Base-by-base conservation (phyloP, 257 asterid species). In the Solanum bulbocastanum region DNA sequence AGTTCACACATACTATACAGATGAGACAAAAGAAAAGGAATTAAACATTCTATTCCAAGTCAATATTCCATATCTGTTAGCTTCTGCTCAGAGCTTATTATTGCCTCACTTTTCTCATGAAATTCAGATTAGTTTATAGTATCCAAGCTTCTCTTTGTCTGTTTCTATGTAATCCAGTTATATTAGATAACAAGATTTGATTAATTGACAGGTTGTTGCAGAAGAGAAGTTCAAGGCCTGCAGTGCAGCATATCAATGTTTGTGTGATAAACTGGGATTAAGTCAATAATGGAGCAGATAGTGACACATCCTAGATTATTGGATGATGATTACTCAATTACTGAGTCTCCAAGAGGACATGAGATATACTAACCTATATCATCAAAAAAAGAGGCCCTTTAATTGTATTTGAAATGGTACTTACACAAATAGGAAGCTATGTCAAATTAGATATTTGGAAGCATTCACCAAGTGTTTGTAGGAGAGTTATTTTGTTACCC, bases 161-260 rank as follows among this genome's bases (percentile, higher is more conserved):
- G 25, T 42, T 79, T 7, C 60, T 79, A 4, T 79, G 84, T 79
- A 42, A 15, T 79, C 37, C 23, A 23, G 58, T 6, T 23, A 76
- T 40, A n/a, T 33, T 15, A 42, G 62, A n/a, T 86, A 72, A 89
- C 32, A 72, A 46, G 85, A 66, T 42, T 42, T 79, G 9, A 8
- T 40, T 42, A 13, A 9, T 86, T 22, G 87, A 83, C 94, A 97
- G 99, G 96, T 84, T 6, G 92, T 87, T 39, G 98, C 99, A 4
- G 99, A 95, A 92, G 98, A 96, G 93, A 95, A 97, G 88, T 97
- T 96, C 95, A 97, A 97, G 96, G 94, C 56, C 15, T 97, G 99
- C 93, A 93, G 98, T 83, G 96, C 99, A 11, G 99, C 99, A 18
- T 97, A 95, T 90, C 95, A 96, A 90, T 96, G 96, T 66, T 88